Conservation (phyloP, 148 eudicot species). For the Selenicereus undatus region DNA sequence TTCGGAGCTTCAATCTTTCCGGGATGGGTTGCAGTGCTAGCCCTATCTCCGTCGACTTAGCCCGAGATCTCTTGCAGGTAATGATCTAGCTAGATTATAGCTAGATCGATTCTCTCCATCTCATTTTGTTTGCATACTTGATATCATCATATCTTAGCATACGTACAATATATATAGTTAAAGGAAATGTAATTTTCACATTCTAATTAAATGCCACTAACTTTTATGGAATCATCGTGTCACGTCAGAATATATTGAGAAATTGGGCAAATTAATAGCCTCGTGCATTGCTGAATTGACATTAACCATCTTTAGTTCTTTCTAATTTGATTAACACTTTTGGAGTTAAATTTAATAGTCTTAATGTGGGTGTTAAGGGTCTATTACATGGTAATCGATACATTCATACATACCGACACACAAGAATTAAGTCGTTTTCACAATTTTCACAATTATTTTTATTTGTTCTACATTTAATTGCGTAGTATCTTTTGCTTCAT, state of each 20-base stretch:
- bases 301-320: background rate
- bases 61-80: slow-evolving; percentile 3
- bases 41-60: slow-evolving; percentile 39
- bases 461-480: background rate
- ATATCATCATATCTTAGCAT: no score
- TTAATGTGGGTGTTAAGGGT: background rate
- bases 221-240: background rate
- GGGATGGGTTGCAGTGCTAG: slow-evolving; percentile 86
- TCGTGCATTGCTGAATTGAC: background rate
- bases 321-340: background rate
- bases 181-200: background rate
- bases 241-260: background rate
- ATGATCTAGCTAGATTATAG: background rate
- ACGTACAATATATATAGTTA: no score
- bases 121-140: background rate
- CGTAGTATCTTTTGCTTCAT: background rate
- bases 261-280: background rate
- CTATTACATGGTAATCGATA: background rate
- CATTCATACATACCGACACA: background rate
- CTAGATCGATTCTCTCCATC: background rate
- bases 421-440: background rate
- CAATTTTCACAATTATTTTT: background rate
- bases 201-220: background rate
- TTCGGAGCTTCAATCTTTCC: slow-evolving; percentile 52
- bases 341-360: background rate